Evolutionary conservation across 202 grass and related monocot genomes (phyloP).

Genomic region (Schoenoplectus triqueter): DNA sequence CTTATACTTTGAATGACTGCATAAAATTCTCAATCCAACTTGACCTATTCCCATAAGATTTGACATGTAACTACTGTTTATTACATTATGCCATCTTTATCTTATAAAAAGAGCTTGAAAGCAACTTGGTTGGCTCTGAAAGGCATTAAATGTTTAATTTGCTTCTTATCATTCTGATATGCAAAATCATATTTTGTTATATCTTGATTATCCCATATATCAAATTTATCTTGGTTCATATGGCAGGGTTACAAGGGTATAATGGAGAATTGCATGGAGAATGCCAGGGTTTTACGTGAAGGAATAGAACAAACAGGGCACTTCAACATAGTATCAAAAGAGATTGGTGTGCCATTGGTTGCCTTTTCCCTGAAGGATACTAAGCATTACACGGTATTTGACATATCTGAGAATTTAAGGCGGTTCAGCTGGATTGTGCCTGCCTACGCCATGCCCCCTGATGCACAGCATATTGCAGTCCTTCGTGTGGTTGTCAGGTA

Average conservation of each 20-base stretch:
- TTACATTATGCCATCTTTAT: neutral
- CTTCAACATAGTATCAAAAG: slow-evolving; percentile 75
- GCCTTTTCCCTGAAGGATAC: slow-evolving; percentile 74
- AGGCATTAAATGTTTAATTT: neutral
- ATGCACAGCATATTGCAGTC: slow-evolving; percentile 71
- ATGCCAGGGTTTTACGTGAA: slow-evolving; percentile 46
- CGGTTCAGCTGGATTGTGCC: slow-evolving; percentile 88
- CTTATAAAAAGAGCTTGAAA: neutral
- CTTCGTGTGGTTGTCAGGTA: slow-evolving; percentile 72
- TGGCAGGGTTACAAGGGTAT: slow-evolving; percentile 78
- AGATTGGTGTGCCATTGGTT: slow-evolving; percentile 68
- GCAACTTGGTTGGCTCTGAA: neutral
- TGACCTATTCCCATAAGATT: neutral
- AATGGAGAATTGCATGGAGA: slow-evolving; percentile 77
- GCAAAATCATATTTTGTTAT: neutral
- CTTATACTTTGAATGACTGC: neutral
- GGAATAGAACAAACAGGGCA: slow-evolving; percentile 55
- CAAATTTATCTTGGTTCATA: slow-evolving; percentile 2
- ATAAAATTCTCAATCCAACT: neutral
- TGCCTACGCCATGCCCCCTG: slow-evolving; percentile 70
- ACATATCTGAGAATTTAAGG: slow-evolving; percentile 73
- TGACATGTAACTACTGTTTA: neutral
- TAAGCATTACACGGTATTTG: slow-evolving; percentile 55
- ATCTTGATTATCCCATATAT: neutral
- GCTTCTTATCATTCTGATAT: neutral